Percentiles rank a stretch among this genome's conserved stretches.
Evolutionary conservation across 306 rosid species (phyloP).

Genomic region (barrel medic (Medicago truncatula)): DNA sequence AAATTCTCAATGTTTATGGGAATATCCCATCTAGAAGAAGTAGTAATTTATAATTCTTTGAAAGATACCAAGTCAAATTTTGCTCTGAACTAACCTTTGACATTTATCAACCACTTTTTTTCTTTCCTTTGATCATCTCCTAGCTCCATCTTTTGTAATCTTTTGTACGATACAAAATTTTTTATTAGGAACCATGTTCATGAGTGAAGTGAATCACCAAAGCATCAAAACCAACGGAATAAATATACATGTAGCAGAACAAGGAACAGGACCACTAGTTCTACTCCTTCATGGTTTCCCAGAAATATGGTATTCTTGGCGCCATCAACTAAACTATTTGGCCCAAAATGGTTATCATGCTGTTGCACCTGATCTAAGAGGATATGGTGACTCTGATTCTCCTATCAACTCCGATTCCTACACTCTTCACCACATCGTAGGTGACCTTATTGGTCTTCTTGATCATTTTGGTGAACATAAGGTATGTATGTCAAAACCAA

Average conservation of each 20-base stretch:
- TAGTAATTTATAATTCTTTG: background rate
- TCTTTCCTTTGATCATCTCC: background rate
- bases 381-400: constrained; percentile 70
- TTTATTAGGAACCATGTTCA: constrained; percentile 28
- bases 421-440: constrained; percentile 53
- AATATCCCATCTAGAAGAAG: background rate
- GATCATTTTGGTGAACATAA: constrained; percentile 69
- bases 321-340: constrained; percentile 59
- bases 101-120: background rate
- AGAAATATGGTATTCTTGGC: constrained; percentile 67
- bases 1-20: background rate
- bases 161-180: background rate
- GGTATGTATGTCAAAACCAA: constrained; percentile 39
- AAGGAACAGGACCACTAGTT: constrained; percentile 76
- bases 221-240: constrained; percentile 70
- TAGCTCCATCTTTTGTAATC: constrained; percentile 5
- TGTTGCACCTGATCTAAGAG: constrained; percentile 81
- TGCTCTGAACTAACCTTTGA: constrained; percentile 24
- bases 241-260: constrained; percentile 66
- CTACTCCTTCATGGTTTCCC: constrained; percentile 77
- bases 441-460: constrained; percentile 64
- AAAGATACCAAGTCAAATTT: constrained; percentile 38
- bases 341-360: constrained; percentile 65
- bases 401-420: constrained; percentile 60
- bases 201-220: constrained; percentile 63